Percentiles rank a stretch among this genome's conserved stretches.
These are phyloP conservation scores for Jacaranda copaia DNA, from an alignment of 257 asterid genomes.

Conservation along the genomic window DNA sequence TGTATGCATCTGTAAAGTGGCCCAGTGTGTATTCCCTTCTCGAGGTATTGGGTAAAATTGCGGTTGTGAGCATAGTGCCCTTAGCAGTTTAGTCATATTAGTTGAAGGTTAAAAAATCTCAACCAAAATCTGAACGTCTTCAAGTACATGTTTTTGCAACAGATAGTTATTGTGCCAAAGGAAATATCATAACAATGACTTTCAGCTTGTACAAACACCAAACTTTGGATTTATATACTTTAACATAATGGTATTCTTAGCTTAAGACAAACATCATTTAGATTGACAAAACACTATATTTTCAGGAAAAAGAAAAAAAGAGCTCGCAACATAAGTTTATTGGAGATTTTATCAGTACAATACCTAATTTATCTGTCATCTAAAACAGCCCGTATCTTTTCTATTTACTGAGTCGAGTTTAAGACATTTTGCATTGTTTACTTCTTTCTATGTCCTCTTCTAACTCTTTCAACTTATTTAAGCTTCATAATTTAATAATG, in stretches of 20 bases:
- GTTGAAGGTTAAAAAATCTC: neutral
- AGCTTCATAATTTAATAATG: constrained; percentile 22
- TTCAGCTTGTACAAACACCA: constrained; percentile 1
- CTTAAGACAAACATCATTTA: neutral
- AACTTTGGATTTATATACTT: neutral
- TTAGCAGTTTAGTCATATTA: neutral
- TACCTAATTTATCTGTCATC: neutral
- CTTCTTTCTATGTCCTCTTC: neutral
- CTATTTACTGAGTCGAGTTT: neutral
- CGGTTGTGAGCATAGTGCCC: neutral
- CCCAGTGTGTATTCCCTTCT: constrained; percentile 2
- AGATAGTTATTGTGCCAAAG: neutral
- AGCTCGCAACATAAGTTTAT: neutral
- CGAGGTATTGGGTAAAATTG: neutral
- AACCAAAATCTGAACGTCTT: neutral
- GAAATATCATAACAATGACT: neutral
- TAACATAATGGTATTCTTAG: neutral
- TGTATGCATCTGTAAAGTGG: neutral
- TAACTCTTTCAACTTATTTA: constrained; percentile 9
- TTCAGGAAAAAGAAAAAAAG: no score
- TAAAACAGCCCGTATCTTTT: neutral
- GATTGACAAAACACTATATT: neutral
- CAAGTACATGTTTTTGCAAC: neutral
- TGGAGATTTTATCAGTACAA: neutral
- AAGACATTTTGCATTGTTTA: neutral